Base-by-base conservation (phyloP, 2,329 filamentous ascomycete genomes). In the Metarhizium album region DNA sequence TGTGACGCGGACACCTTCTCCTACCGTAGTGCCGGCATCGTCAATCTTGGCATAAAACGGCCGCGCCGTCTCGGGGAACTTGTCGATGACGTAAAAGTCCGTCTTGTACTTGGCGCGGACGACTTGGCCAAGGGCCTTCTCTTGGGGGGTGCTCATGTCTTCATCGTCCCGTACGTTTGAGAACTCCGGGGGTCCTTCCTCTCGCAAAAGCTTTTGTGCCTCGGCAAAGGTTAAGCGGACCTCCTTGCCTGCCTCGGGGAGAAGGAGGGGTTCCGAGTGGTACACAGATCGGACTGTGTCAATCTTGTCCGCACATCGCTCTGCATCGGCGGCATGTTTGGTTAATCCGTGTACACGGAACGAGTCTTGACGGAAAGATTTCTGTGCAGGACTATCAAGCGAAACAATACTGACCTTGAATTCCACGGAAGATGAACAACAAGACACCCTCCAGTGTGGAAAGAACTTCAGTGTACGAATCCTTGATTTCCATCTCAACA, bases 61-160 rank as follows among this genome's bases (percentile, higher is more conserved):
- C n/a, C 52, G 35, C 13, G 52, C 50, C 13, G 33, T 46, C 22
- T 93, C 83, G 43, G 93, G 93, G 76, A 95, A 98, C 71, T 97
- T 93, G 75, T 97, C 91, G 55, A 98, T 79, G 22, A 94, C 84
- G 73, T 95, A 97, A 73, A 97, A 97, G 72, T 98, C 93, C 53
- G 90, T 93, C 65, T 86, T 80, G 77, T 86, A 95, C 72, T 95
- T 96, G 60, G 87, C 78, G 52, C 87, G 84, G 58, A 97, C 82
- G 46, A 97, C 76, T 24, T 82, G 83, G 52, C 93, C 93, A 8
- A 97, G 83, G n/a, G 85, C 87, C 71, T 90, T 90, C 67, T 93
- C 87, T 63, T 91, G 84, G 0, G 87, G 83, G 0, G 87, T 93
- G 63, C 72, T 79, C 74, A 93, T 83, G 62, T 93, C 87, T 63